Percentiles rank a stretch among this genome's conserved stretches.
These are phyloP conservation scores for Voacanga thouarsii DNA, from an alignment of 257 asterid species.

Conservation along the genomic window DNA sequence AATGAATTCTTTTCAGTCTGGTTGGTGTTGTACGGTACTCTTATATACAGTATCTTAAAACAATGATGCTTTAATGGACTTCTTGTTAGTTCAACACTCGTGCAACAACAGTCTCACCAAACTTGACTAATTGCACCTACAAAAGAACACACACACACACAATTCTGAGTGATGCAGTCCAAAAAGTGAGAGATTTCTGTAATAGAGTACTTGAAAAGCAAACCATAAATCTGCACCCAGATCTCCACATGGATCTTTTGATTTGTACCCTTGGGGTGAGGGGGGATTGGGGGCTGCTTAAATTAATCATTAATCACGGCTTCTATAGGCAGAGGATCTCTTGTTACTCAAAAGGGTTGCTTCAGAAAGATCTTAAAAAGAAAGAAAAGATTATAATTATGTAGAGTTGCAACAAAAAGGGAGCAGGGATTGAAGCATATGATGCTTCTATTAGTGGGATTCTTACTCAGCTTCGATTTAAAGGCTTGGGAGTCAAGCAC, in stretches of 20 bases:
- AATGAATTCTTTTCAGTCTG: background rate
- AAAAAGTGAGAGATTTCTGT: slow-evolving; percentile 14
- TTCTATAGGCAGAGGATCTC: slow-evolving; percentile 25
- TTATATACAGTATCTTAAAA: background rate
- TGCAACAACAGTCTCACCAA: slow-evolving; percentile 28
- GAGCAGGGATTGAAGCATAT: slow-evolving; percentile 16
- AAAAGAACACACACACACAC: slow-evolving; percentile 6
- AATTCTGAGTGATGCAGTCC: slow-evolving; percentile 8
- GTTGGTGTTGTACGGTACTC: slow-evolving; percentile 10
- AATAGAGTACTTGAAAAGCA: slow-evolving; percentile 13
- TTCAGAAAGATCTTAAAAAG: slow-evolving; percentile 21
- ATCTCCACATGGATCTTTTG: slow-evolving; percentile 36
- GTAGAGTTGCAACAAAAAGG: slow-evolving; percentile 17
- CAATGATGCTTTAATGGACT: slow-evolving; percentile 15
- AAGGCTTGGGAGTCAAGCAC: slow-evolving; percentile 15
- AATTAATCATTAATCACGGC: slow-evolving; percentile 28
- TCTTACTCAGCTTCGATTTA: slow-evolving; percentile 41
- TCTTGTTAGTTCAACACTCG: slow-evolving; percentile 21
- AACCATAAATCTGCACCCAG: slow-evolving; percentile 14
- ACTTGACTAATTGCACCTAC: slow-evolving; percentile 11
- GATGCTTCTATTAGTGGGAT: slow-evolving; percentile 45
- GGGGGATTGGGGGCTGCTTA: slow-evolving; percentile 2
- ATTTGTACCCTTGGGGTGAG: slow-evolving; percentile 14
- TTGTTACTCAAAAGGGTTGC: slow-evolving; percentile 21
- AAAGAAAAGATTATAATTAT: background rate